Evolutionary conservation across 2,329 filamentous ascomycete species (phyloP).

Genomic region (Phialophora chinensis): DNA sequence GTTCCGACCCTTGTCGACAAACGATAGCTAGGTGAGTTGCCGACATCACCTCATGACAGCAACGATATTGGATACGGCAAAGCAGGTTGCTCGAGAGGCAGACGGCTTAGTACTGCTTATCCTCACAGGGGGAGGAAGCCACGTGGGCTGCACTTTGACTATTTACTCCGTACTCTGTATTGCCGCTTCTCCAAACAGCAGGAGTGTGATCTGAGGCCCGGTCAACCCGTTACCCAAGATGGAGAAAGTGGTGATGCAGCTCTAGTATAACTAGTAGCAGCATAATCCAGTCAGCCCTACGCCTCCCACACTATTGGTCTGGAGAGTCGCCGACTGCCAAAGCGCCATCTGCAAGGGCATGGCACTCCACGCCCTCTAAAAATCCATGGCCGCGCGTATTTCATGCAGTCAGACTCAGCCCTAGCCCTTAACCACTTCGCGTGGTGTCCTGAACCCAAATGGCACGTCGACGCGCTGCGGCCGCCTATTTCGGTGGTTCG

Average conservation of each 20-base stretch:
- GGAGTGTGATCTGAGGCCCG: neutral
- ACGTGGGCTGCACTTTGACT: neutral
- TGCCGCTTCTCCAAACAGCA: neutral
- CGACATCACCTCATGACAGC: neutral
- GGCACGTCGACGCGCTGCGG: neutral
- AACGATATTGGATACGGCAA: neutral
- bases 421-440: neutral
- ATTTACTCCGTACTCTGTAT: neutral
- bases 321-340: neutral
- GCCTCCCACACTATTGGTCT: neutral
- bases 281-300: neutral
- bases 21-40: neutral
- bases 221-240: neutral
- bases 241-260: neutral
- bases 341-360: neutral
- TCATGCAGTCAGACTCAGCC: slow-evolving; percentile 1
- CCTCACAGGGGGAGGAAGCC: too few relatives aligned
- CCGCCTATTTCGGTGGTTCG: neutral
- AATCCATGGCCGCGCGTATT: neutral
- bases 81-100: neutral
- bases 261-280: neutral
- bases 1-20: neutral
- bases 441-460: neutral
- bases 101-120: neutral
- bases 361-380: neutral